These are phyloP conservation scores for Pulveroboletus sp. DNA, from an alignment of 768 basidiomycete genomes.

Conservation along the genomic window DNA sequence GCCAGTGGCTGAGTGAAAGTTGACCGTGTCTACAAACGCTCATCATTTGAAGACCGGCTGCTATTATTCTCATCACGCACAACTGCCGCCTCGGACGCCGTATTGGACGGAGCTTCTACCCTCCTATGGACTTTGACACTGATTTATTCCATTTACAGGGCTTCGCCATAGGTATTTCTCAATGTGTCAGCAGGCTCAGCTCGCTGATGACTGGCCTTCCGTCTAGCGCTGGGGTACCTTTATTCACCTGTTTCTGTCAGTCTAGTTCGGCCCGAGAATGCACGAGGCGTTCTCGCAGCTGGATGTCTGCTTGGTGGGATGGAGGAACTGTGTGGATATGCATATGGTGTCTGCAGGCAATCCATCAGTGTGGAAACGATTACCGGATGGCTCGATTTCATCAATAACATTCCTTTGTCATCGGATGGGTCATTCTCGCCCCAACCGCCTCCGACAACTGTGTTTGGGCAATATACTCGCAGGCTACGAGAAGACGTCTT, in stretches of 20 bases:
- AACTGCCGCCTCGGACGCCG: conserved; percentile 19
- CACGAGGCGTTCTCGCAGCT: conserved; percentile 80
- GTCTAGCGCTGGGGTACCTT: conserved; percentile 71
- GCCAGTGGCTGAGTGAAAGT: conserved; percentile 16
- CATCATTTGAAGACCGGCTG: conserved; percentile 14
- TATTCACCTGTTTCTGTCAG: conserved; percentile 70
- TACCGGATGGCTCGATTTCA: conserved; percentile 71
- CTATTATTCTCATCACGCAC: conserved; percentile 13
- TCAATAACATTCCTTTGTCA: conserved; percentile 49
- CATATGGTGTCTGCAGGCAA: conserved; percentile 72
- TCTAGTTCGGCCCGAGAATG: conserved; percentile 70
- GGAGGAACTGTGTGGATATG: conserved; percentile 76
- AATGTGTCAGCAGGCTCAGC: conserved; percentile 4
- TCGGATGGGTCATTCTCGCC: conserved; percentile 46
- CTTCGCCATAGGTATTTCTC: conserved; percentile 61
- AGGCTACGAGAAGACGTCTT: conserved; percentile 72
- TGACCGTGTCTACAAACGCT: conserved; percentile 15
- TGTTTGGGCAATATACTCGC: conserved; percentile 77
- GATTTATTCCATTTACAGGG: conserved; percentile 40
- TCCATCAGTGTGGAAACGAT: conserved; percentile 76
- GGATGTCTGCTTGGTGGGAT: conserved; percentile 82
- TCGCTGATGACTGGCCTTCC: conserved; percentile 20
- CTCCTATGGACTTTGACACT: conserved; percentile 10
- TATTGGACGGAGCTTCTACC: conserved; percentile 16
- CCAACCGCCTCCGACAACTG: conserved; percentile 45